These are phyloP conservation scores for Penicillium digitatum DNA, from an alignment of 2,329 filamentous ascomycete genomes.

Conservation along the genomic window DNA sequence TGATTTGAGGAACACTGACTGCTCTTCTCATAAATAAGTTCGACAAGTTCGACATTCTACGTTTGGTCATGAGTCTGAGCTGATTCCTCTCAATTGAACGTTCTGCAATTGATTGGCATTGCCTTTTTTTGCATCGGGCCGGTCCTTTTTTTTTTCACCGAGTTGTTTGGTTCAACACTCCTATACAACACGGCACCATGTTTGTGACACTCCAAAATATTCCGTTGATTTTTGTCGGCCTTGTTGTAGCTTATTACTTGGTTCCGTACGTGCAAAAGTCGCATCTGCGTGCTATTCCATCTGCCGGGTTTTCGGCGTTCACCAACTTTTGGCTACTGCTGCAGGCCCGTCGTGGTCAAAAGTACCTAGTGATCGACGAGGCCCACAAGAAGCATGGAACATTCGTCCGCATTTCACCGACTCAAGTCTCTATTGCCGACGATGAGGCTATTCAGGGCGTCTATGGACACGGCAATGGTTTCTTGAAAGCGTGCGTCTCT, in stretches of 20 bases:
- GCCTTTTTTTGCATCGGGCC: background rate
- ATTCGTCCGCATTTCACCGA: conserved; percentile 77
- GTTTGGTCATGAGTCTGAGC: background rate
- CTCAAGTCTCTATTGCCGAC: conserved; percentile 78
- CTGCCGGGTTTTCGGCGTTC: conserved; percentile 58
- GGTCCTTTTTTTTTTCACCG: background rate
- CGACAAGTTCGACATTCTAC: too few relatives aligned
- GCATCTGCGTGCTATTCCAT: conserved; percentile 51
- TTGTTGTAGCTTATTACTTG: conserved; percentile 54
- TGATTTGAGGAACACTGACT: background rate
- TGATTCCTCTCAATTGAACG: background rate
- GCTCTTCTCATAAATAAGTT: conserved; percentile 17
- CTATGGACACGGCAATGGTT: conserved; percentile 76
- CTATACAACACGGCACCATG: conserved; percentile 23
- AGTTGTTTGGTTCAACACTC: background rate
- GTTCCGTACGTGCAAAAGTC: conserved; percentile 56
- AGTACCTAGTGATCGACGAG: conserved; percentile 63
- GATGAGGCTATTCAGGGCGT: conserved; percentile 70
- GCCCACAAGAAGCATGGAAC: conserved; percentile 72
- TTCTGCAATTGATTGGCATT: background rate
- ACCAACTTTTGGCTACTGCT: conserved; percentile 76
- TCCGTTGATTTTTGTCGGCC: conserved; percentile 45
- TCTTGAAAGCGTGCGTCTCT: conserved; percentile 62
- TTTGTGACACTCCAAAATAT: conserved; percentile 28
- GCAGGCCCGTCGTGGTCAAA: conserved; percentile 60